phyloP scores from a whole-genome alignment of 2,329 filamentous ascomycete species.

The Pseudocercospora fijiensis region DNA sequence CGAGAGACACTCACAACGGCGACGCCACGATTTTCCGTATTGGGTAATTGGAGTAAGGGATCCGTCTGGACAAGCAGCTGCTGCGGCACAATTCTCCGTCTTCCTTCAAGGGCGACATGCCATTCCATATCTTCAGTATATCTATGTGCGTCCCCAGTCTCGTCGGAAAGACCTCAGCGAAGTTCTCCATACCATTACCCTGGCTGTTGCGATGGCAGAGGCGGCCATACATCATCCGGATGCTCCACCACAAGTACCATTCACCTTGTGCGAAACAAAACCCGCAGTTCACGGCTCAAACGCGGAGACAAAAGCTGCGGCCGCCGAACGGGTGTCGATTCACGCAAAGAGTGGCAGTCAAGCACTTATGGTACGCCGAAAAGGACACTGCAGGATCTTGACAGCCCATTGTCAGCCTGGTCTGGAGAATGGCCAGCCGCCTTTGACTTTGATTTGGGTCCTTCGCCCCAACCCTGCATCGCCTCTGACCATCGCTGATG shows the following conservation, averaged over 20 bases:
- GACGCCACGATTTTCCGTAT: slow-evolving; percentile 22
- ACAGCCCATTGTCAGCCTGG: slow-evolving; percentile 31
- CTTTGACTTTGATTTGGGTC: slow-evolving; percentile 29
- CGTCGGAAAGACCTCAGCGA: slow-evolving; percentile 27
- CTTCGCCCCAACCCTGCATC: slow-evolving; percentile 24
- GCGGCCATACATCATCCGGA: neutral
- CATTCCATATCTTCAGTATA: slow-evolving; percentile 30
- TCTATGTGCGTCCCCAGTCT: slow-evolving; percentile 27
- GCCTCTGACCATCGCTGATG: slow-evolving; percentile 7
- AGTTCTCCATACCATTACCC: slow-evolving; percentile 27
- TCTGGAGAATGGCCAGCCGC: slow-evolving; percentile 23
- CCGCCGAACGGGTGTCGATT: slow-evolving; percentile 18
- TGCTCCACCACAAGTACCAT: slow-evolving; percentile 16
- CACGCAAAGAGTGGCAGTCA: slow-evolving; percentile 26
- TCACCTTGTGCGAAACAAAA: slow-evolving; percentile 30
- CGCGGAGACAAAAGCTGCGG: slow-evolving; percentile 6
- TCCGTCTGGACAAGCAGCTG: slow-evolving; percentile 21
- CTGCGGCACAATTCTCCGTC: slow-evolving; percentile 29
- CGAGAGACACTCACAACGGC: slow-evolving; percentile 18
- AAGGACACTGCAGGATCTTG: slow-evolving; percentile 9
- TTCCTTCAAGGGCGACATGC: slow-evolving; percentile 20
- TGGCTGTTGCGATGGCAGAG: slow-evolving; percentile 27
- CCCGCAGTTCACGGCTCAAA: slow-evolving; percentile 14
- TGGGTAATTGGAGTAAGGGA: slow-evolving; percentile 26
- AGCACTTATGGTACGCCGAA: slow-evolving; percentile 25